These are phyloP conservation scores for Candida schatavii DNA, from an alignment of 805 yeast genomes.

Conservation along the genomic window DNA sequence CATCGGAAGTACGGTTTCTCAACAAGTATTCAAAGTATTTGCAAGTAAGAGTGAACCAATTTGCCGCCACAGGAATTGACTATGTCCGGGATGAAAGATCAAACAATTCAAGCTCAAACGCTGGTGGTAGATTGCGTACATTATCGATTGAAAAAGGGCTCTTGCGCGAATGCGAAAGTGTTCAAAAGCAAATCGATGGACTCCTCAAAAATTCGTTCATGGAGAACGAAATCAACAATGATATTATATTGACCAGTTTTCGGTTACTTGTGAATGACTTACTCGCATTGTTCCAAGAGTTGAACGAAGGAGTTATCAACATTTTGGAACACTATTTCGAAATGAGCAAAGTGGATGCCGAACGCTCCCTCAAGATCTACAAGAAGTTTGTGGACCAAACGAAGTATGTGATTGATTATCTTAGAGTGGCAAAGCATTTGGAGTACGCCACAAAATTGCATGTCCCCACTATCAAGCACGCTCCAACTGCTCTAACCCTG, in stretches of 20 bases:
- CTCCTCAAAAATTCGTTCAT: conserved; percentile 70
- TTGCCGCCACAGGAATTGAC: conserved; percentile 60
- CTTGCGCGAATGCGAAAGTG: conserved; percentile 79
- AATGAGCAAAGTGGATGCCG: conserved; percentile 82
- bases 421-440: conserved; percentile 84
- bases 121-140: conserved; percentile 59
- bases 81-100: conserved; percentile 70
- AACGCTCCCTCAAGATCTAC: conserved; percentile 79
- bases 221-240: conserved; percentile 81
- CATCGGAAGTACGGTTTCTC: conserved; percentile 53
- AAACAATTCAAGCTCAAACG: conserved; percentile 37
- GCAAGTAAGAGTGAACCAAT: conserved; percentile 66
- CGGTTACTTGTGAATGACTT: conserved; percentile 87
- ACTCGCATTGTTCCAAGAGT: conserved; percentile 77
- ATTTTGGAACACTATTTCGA: conserved; percentile 93
- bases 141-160: conserved; percentile 76
- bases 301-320: conserved; percentile 95
- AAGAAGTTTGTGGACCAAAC: conserved; percentile 84
- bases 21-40: conserved; percentile 72
- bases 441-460: conserved; percentile 84
- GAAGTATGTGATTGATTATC: conserved; percentile 78
- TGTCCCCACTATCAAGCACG: conserved; percentile 95
- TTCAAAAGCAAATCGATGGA: conserved; percentile 75
- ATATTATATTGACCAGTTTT: conserved; percentile 79
- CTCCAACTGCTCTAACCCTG: conserved; percentile 87